Conservation (phyloP, 768 basidiomycete genomes). For the Suillus fuscotomentosus region DNA sequence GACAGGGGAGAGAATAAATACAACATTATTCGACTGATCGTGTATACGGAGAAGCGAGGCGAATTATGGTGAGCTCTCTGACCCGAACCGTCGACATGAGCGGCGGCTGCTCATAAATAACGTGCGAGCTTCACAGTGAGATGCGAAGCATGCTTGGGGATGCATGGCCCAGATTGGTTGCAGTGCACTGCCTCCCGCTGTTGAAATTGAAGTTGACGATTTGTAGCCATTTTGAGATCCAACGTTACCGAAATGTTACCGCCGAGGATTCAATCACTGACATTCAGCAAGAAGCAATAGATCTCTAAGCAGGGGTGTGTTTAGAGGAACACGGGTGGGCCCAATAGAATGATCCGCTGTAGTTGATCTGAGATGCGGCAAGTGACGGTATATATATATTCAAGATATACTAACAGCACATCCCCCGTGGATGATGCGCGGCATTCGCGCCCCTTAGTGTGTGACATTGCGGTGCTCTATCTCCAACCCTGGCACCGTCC, state of each 20-base stretch:
- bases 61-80: neutral
- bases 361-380: constrained; percentile 20
- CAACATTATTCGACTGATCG: neutral
- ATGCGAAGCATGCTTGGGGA: neutral
- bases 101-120: constrained; percentile 2
- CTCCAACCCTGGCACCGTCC: constrained; percentile 13
- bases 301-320: neutral
- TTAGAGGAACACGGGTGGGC: neutral
- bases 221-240: neutral
- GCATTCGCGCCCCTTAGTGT: constrained; percentile 20
- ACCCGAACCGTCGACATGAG: neutral
- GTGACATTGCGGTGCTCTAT: constrained; percentile 16
- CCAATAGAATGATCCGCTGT: constrained; percentile 25
- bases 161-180: neutral
- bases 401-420: constrained; percentile 9
- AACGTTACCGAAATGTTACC: neutral
- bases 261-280: neutral
- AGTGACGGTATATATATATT: constrained; percentile 3
- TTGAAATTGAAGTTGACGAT: neutral
- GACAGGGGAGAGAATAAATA: neutral
- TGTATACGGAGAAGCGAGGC: neutral
- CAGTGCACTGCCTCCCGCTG: neutral
- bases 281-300: neutral
- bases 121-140: constrained; percentile 3
- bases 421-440: constrained; percentile 11